Conservation (phyloP, 805 yeast species). For the Phaffomyces opuntiae region DNA sequence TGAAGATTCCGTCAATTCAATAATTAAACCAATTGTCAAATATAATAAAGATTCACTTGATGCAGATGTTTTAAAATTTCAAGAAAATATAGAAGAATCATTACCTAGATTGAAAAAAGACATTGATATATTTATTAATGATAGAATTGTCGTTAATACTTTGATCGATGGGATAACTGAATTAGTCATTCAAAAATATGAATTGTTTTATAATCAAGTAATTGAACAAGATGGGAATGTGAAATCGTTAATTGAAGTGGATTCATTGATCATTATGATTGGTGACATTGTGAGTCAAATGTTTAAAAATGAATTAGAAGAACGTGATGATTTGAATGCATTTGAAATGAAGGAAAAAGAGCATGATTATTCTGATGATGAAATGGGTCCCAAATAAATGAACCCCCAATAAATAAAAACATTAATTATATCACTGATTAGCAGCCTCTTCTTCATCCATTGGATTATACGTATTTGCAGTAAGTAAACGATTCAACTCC, state of each 20-base stretch:
- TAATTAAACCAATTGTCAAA: conserved; percentile 40
- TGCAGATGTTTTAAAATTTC: conserved; percentile 34
- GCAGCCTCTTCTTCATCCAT: conserved; percentile 58
- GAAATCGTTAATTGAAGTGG: conserved; percentile 56
- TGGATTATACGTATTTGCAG: conserved; percentile 83
- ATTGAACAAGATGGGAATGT: conserved; percentile 22
- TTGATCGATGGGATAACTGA: conserved; percentile 64
- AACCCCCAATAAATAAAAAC: no score
- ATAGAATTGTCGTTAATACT: conserved; percentile 41
- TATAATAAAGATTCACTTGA: conserved; percentile 16
- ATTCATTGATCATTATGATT: conserved; percentile 47
- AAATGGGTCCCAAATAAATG: conserved; percentile 3
- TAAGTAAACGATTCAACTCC: conserved; percentile 68
- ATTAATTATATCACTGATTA: background rate
- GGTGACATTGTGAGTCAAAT: conserved; percentile 28
- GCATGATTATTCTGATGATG: conserved; percentile 4
- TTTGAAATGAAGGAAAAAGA: background rate
- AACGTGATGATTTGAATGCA: background rate
- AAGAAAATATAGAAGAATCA: conserved; percentile 41
- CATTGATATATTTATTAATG: conserved; percentile 49
- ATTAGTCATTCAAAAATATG: conserved; percentile 50
- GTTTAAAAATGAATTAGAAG: conserved; percentile 21
- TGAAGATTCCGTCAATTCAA: conserved; percentile 41
- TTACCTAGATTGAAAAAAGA: conserved; percentile 51
- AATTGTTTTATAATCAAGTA: conserved; percentile 35